Percentiles rank a stretch among this genome's conserved stretches.
These are phyloP conservation scores for Cairneyella variabilis DNA, from an alignment of 495 filamentous ascomycete species.

Conservation along the genomic window DNA sequence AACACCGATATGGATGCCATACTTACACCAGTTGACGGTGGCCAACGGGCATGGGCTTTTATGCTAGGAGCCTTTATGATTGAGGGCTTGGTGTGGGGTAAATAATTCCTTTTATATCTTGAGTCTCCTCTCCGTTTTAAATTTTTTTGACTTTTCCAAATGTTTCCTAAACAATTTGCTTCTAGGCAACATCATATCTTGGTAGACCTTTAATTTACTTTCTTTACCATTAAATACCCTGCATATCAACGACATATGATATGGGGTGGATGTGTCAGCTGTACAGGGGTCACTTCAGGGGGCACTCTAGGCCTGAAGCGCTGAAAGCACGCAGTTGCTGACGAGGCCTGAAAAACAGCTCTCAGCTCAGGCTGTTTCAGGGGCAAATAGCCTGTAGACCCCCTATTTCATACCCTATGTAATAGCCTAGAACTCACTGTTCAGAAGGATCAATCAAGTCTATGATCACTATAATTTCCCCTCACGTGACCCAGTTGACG, in stretches of 20 bases:
- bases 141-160: neutral
- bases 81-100: constrained; percentile 64
- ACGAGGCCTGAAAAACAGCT: too few relatives aligned
- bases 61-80: constrained; percentile 57
- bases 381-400: too few relatives aligned
- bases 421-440: too few relatives aligned
- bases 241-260: constrained; percentile 3
- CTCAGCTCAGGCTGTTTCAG: too few relatives aligned
- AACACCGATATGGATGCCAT: constrained; percentile 1
- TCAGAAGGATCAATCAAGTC: too few relatives aligned
- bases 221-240: neutral
- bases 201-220: too few relatives aligned
- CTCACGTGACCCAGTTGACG: too few relatives aligned
- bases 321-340: too few relatives aligned
- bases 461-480: too few relatives aligned
- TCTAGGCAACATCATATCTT: constrained; percentile 1
- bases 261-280: neutral
- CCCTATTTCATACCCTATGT: too few relatives aligned
- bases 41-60: constrained; percentile 59
- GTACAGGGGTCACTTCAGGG: too few relatives aligned
- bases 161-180: neutral
- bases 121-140: neutral
- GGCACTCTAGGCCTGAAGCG: too few relatives aligned
- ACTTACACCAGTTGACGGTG: constrained; percentile 39
- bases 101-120: constrained; percentile 10